These are phyloP conservation scores for Leucosporidium scottii DNA, from an alignment of 768 basidiomycete genomes.

Conservation along the genomic window DNA sequence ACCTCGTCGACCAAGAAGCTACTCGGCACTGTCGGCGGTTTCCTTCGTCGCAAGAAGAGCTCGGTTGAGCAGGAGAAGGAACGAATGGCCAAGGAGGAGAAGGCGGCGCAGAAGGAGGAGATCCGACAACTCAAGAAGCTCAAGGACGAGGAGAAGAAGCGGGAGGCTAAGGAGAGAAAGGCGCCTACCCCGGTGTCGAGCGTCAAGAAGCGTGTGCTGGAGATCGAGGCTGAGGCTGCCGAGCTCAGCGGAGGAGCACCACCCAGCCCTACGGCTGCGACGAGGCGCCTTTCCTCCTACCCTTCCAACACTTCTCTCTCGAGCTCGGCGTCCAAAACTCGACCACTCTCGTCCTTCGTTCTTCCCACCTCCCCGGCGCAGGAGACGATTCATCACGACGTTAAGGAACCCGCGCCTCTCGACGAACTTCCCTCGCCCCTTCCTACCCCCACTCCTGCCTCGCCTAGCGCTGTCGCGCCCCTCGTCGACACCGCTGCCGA, in stretches of 20 bases:
- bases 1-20: neutral
- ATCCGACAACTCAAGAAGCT: conserved; percentile 5
- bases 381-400: no score
- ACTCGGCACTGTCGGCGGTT: conserved; percentile 8
- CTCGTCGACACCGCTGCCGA: no score
- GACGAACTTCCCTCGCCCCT: no score
- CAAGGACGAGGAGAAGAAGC: conserved; percentile 4
- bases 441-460: no score
- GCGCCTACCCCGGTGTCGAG: conserved; percentile 18
- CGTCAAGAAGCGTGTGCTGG: conserved; percentile 27
- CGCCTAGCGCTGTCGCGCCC: no score
- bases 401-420: no score
- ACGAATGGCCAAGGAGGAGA: neutral
- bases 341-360: no score
- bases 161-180: neutral
- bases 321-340: no score
- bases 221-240: conserved; percentile 21
- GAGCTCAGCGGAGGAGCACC: neutral
- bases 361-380: no score
- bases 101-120: conserved; percentile 9
- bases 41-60: conserved; percentile 16
- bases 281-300: no score
- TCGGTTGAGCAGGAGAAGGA: neutral
- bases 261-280: no score
- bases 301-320: no score